Base-by-base conservation (phyloP, 2,329 filamentous ascomycete genomes). In the Fusarium mundagurra region DNA sequence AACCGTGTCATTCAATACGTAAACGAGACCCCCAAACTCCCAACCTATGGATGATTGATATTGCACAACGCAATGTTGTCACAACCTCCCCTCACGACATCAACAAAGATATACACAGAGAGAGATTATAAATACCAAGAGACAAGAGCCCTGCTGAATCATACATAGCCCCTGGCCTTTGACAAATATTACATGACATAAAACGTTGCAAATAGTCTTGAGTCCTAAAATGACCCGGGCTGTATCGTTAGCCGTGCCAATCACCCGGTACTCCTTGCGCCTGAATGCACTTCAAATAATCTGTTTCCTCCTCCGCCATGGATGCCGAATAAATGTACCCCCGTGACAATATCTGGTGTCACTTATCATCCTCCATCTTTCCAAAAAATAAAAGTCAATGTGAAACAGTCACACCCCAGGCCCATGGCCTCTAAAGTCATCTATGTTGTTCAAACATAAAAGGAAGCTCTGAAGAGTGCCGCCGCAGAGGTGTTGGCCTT, bases 241-340 rank as follows among this genome's bases (percentile, higher is more conserved):
- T 74, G 55, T 69, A 47, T 69, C 67, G 36, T 58, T 45, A 36
- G 54, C 41, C 55, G 27, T 45, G 41, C 41, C 47, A 60, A 69
- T 64, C 65, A 69, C 73, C 71, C 65, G 45, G 67, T 76, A 79
- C 78, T 77, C 77, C 78, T 64, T 80, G 66, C 77, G 77, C 77
- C 77, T 65, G 50, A 69, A 77, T 77, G 74, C 63, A 65, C 64
- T 66, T 61, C 67, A 55, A 61, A 62, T 73, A 50, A 53, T 54
- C 55, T 61, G 60, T 61, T 44, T 39, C 53, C 48, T 59, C 61
- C 62, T 43, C 62, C 51, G 54, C 54, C 45, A 60, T 61, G 38
- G 38, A 39, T 39, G 47, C 58, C 43, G 24, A 31, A 69, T 51
- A 18, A 57, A 31, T 55, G 39, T 47, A n/a, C 54, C 55, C 24